phyloP scores from a whole-genome alignment of 2,329 filamentous ascomycete genomes.

The Aspergillus carbonarius region DNA sequence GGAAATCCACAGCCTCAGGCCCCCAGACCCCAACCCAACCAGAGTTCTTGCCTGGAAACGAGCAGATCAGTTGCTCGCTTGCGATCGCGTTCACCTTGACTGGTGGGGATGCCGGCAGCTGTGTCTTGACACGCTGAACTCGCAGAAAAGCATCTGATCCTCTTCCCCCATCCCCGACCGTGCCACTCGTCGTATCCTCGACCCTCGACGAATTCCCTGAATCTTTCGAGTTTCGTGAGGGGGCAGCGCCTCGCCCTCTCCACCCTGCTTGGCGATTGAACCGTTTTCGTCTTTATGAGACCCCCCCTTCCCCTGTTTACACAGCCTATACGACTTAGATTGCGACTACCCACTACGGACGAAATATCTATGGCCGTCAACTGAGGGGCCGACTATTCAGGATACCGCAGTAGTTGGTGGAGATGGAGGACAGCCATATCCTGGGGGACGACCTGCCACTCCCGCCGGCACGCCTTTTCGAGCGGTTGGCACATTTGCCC shows the following conservation, averaged over 20 bases:
- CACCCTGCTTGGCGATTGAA: conserved; percentile 20
- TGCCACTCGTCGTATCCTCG: background rate
- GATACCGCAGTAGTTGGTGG: conserved; percentile 20
- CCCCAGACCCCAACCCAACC: background rate
- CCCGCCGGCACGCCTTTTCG: conserved; percentile 67
- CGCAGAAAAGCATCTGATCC: background rate
- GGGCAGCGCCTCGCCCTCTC: conserved; percentile 13
- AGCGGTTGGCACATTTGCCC: conserved; percentile 69
- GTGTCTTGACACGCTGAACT: conserved; percentile 8
- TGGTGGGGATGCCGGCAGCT: conserved; percentile 11
- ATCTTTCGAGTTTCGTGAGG: background rate
- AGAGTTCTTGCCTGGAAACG: conserved; percentile 6
- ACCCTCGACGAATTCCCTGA: background rate
- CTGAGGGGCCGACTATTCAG: conserved; percentile 15
- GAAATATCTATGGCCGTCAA: conserved; percentile 23
- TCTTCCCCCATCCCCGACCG: background rate
- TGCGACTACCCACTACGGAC: conserved; percentile 7
- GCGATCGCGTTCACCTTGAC: conserved; percentile 11
- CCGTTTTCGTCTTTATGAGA: conserved; percentile 26
- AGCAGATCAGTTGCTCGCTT: conserved; percentile 11
- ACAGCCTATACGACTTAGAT: conserved; percentile 8
- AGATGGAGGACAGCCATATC: conserved; percentile 38
- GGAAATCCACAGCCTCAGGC: conserved; percentile 8
- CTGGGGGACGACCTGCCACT: conserved; percentile 49
- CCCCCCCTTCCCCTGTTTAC: conserved; percentile 14